Evolutionary conservation across 2,329 filamentous ascomycete genomes (phyloP).

Genomic region (Mycogone perniciosa): DNA sequence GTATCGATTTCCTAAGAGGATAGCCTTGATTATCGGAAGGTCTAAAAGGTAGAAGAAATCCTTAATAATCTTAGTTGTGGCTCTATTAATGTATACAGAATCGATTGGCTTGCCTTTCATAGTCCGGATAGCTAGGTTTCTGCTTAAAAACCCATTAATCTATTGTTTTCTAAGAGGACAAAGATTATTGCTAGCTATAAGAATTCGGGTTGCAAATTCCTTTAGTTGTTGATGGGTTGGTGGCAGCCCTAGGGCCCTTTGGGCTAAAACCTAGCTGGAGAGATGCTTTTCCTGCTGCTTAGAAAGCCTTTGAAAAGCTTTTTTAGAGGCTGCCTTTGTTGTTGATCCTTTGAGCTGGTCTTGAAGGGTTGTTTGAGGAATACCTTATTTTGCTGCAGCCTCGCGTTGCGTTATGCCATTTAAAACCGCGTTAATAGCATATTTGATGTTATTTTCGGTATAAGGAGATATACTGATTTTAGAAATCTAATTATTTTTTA

Average conservation of each 20-base stretch:
- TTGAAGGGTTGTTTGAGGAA: neutral
- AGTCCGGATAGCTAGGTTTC: constrained; percentile 6
- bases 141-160: constrained; percentile 6
- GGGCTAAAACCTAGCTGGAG: constrained; percentile 1
- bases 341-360: neutral
- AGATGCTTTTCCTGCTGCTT: constrained; percentile 4
- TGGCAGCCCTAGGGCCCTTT: neutral
- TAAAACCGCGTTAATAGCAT: constrained; percentile 21
- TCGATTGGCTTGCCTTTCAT: constrained; percentile 1
- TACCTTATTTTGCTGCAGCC: neutral
- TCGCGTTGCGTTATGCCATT: neutral
- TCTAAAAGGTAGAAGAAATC: neutral
- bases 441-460: neutral
- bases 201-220: constrained; percentile 1
- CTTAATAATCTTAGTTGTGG: constrained; percentile 4
- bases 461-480: too few species aligned
- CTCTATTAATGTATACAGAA: neutral
- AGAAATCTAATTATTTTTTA: too few species aligned
- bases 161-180: constrained; percentile 8
- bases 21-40: neutral
- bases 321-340: neutral
- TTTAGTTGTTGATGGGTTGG: constrained; percentile 6
- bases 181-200: neutral
- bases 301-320: constrained; percentile 4
- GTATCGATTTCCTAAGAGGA: neutral